Evolutionary conservation across 1,284 basidiomycete species (phyloP), one percentile per base, ranked within the genome.

Genomic region (Malassezia sympodialis): DNA sequence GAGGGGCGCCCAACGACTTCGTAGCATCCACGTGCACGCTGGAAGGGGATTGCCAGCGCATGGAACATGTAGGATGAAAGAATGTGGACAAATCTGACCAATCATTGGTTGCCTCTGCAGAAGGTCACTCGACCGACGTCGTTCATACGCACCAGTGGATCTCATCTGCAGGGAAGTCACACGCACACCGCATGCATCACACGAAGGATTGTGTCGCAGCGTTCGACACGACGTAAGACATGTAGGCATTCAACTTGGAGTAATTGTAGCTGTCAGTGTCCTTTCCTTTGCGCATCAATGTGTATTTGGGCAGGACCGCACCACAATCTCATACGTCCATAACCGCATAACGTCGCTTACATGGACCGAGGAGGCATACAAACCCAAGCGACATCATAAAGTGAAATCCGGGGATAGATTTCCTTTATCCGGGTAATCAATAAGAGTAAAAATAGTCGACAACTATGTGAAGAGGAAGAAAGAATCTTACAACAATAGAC

Each of bases 31-130:
- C 46, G 46, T 49, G 46, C 46, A 28, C 46, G 14, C 27, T 23
- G 15, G 27, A 26, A n/a, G 21, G n/a, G 34, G 34, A 4, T 15
- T 49, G 46, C 46, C 46, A 49, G 46, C 46, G 26, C 46, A 49
- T 37, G 30, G 21, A 46, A 21, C 27, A 24, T 2, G 27, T 23
- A 23, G 32, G 17, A 27, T 30, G 27, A 45, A 45, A 23, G 19
- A 45, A 45, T 30, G 31, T 31, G 31, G 19, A 39, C 37, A 14
- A 19, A 10, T 39, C 15, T 11, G 5, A 12, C 37, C 37, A 39
- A 39, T 39, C 37, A 11, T n/a, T 19, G 6, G 19, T 17, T 8
- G 37, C 37, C 19, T 7, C 37, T 39, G 37, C 37, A 39, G 19
- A 21, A 19, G 32, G 37, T 39, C 17, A 21, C 37, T 39, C 37